Base-by-base conservation (phyloP, 768 basidiomycete species). In the Leccinum variicolor region DNA sequence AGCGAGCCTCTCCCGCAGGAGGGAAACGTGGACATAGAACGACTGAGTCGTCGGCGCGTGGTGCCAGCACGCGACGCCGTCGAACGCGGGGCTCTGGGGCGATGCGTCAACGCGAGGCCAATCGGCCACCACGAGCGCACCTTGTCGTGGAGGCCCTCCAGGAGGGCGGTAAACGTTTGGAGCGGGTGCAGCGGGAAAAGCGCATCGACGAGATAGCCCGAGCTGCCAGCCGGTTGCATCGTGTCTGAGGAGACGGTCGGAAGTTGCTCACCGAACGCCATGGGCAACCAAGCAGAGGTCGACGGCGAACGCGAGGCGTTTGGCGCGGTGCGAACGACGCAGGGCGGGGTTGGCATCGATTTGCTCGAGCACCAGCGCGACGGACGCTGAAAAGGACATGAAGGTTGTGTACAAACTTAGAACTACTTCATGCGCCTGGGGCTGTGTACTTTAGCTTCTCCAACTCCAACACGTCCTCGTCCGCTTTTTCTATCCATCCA, bases 371-470 rank as follows among this genome's bases (percentile, higher is more conserved):
- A 72, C 62, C 6, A 66, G 51, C n/a, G 57, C 57, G 53, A 72
- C 55, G 3, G 70, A 65, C 1, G 55, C 45, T n/a, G 17, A 11
- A 26, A 67, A 67, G 33, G 13, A 33, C 31, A 43, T 43, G n/a
- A 19, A 19, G 17, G 9, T 17, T 41, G n/a, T 5, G 10, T 19
- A 14, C 14, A 34, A 15, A 31, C 29, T 11, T 29, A 10, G 28
- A 10, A 26, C 17, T 26, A 17, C 5, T 23, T 76, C 65, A 84
- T 52, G 84, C 84, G 6, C 85, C 83, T 25, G 77, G 80, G 10
- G 84, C 79, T 8, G 64, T 62, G 60, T 88, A 88, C 64, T 75
- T 80, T 70, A 86, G 69, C 14, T 67, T 70, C 65, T 87, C 82
- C 28, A 88, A 69, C 43, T 77, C 74, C 1, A 74, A 71, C 19